Conservation (phyloP, 306 rosid species). For the Sicyos edulis region DNA sequence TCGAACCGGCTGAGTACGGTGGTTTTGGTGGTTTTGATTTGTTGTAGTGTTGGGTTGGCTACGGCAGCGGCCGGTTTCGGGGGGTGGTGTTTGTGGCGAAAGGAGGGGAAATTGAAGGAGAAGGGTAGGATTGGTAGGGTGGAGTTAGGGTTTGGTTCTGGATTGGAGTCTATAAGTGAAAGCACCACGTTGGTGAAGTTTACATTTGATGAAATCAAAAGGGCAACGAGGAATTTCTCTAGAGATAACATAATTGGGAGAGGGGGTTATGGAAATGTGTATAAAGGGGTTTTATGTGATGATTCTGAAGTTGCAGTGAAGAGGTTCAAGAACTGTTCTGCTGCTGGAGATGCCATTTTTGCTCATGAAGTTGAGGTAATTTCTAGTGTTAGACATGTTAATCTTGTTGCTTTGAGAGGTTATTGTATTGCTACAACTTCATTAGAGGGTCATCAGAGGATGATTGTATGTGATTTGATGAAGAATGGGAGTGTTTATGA, state of each 20-base stretch:
- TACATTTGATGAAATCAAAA: slow-evolving; percentile 55
- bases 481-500: slow-evolving; percentile 86
- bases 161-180: slow-evolving; percentile 59
- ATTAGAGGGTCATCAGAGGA: slow-evolving; percentile 84
- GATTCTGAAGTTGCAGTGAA: slow-evolving; percentile 79
- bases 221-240: slow-evolving; percentile 67
- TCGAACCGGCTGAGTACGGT: slow-evolving; percentile 27
- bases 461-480: slow-evolving; percentile 88
- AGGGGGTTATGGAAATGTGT: slow-evolving; percentile 96
- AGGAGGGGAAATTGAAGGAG: slow-evolving; percentile 18
- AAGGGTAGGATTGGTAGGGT: slow-evolving; percentile 19
- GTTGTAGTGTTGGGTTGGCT: slow-evolving; percentile 26
- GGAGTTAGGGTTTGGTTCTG: slow-evolving; percentile 35
- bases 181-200: slow-evolving; percentile 71
- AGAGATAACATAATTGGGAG: slow-evolving; percentile 68
- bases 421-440: slow-evolving; percentile 82
- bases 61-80: slow-evolving; percentile 23
- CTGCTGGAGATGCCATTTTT: slow-evolving; percentile 69
- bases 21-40: slow-evolving; percentile 35
- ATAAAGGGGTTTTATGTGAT: slow-evolving; percentile 54
- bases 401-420: slow-evolving; percentile 77
- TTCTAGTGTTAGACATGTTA: slow-evolving; percentile 86
- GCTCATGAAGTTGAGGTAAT: slow-evolving; percentile 87
- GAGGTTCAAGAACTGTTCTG: slow-evolving; percentile 91
- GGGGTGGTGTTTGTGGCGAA: slow-evolving; percentile 35